These are phyloP conservation scores for Mycena filopes DNA, from an alignment of 768 basidiomycete genomes.

Conservation along the genomic window DNA sequence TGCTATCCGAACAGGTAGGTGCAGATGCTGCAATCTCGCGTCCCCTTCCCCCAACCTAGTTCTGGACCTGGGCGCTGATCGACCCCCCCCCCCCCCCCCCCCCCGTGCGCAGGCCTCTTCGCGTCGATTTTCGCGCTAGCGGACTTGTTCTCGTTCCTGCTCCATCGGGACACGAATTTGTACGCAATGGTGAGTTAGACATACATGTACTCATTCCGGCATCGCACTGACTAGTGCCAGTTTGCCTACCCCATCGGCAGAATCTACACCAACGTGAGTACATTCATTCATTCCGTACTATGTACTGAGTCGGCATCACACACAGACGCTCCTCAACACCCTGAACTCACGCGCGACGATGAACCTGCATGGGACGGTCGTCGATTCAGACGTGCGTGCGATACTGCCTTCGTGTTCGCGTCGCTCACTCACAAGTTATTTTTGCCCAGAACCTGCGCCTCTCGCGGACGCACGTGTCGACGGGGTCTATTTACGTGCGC, in stretches of 20 bases:
- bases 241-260: constrained; percentile 49
- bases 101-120: constrained; percentile 41
- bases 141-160: constrained; percentile 43
- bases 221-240: not conserved
- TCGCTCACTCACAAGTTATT: not conserved
- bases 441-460: constrained; percentile 25
- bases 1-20: constrained; percentile 23
- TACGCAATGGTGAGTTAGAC: constrained; percentile 47
- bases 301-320: no score
- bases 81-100: not conserved
- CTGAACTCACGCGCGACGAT: constrained; percentile 37
- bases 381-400: constrained; percentile 25
- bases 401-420: no score
- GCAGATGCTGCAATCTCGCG: no score
- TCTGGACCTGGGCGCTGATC: no score
- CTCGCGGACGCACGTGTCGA: constrained; percentile 11
- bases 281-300: no score
- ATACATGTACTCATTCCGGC: not conserved
- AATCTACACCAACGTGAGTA: constrained; percentile 49
- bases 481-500: constrained; percentile 24
- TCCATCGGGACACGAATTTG: constrained; percentile 39
- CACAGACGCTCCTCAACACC: constrained; percentile 43
- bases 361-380: constrained; percentile 19
- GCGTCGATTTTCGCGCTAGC: constrained; percentile 46
- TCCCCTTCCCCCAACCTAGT: not conserved